Evolutionary conservation across 768 basidiomycete species (phyloP).

Genomic region (Grammothele lineata): DNA sequence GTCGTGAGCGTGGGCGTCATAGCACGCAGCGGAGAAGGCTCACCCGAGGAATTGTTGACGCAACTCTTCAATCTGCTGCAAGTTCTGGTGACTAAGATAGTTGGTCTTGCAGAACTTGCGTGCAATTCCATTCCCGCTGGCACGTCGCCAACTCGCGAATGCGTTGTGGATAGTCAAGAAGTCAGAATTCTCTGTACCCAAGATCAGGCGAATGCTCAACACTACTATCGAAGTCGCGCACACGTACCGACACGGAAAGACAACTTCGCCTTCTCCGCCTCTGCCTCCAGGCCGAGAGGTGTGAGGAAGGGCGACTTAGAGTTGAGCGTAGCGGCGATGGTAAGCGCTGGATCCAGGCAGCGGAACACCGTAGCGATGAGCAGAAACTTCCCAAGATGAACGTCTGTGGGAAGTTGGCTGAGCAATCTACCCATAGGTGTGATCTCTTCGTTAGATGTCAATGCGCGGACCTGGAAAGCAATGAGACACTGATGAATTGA

Average conservation of each 20-base stretch:
- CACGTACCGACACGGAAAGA: constrained; percentile 70
- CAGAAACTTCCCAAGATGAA: constrained; percentile 92
- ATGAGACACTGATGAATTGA: not conserved
- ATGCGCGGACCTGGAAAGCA: constrained; percentile 63
- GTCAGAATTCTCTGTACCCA: constrained; percentile 77
- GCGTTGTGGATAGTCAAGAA: constrained; percentile 92
- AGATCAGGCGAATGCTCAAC: too few relatives aligned
- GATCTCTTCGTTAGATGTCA: constrained; percentile 84
- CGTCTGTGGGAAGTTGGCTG: constrained; percentile 91
- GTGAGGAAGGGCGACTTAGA: constrained; percentile 91
- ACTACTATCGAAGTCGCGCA: not conserved
- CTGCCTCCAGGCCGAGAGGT: constrained; percentile 82
- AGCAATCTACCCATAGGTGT: constrained; percentile 90
- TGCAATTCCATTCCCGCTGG: constrained; percentile 57
- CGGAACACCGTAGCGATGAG: constrained; percentile 79
- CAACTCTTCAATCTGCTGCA: constrained; percentile 95
- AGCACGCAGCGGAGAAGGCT: not conserved
- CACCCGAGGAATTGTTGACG: constrained; percentile 62
- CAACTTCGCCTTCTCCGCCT: constrained; percentile 80
- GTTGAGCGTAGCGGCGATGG: constrained; percentile 89
- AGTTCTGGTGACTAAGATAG: constrained; percentile 86
- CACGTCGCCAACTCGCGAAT: constrained; percentile 82
- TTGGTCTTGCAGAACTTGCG: constrained; percentile 77
- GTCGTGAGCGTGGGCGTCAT: constrained; percentile 1
- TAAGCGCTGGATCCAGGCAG: constrained; percentile 94